These are phyloP conservation scores for Pseudogymnoascus sp. DNA, from an alignment of 2,329 filamentous ascomycete genomes.

Conservation along the genomic window DNA sequence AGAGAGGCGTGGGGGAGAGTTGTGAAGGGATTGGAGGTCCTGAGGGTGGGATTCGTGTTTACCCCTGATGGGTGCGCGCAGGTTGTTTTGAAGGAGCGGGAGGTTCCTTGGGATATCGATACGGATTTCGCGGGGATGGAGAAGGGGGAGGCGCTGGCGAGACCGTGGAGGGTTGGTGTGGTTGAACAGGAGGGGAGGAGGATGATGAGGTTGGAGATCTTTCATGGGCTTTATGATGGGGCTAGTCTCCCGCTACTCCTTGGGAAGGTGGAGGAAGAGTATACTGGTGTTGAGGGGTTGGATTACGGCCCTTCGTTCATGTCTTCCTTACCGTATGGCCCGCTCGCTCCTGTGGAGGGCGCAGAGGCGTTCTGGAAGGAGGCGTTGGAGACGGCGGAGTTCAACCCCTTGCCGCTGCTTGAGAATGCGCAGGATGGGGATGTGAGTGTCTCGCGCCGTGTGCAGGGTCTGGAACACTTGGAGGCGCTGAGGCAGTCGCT, in stretches of 20 bases:
- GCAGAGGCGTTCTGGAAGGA: slow-evolving; percentile 59
- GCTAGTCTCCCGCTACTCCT: slow-evolving; percentile 65
- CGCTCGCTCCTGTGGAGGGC: slow-evolving; percentile 42
- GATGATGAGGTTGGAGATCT: slow-evolving; percentile 57
- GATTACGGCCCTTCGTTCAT: slow-evolving; percentile 48
- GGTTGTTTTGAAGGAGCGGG: slow-evolving; percentile 44
- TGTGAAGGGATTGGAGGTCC: slow-evolving; percentile 46
- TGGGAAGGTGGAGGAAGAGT: slow-evolving; percentile 44
- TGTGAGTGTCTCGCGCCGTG: slow-evolving; percentile 20
- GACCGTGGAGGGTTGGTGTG: slow-evolving; percentile 19
- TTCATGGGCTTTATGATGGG: slow-evolving; percentile 84
- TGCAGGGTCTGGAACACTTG: slow-evolving; percentile 36
- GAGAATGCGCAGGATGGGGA: slow-evolving; percentile 9
- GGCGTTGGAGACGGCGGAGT: slow-evolving; percentile 35
- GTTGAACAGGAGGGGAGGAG: neutral
- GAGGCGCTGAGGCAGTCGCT: slow-evolving; percentile 47
- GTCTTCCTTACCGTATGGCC: slow-evolving; percentile 60
- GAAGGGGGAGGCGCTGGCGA: slow-evolving; percentile 21
- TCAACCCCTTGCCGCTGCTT: slow-evolving; percentile 25
- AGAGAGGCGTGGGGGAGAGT: slow-evolving; percentile 48
- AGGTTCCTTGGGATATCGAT: slow-evolving; percentile 35
- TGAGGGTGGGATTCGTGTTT: slow-evolving; percentile 64
- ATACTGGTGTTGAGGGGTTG: slow-evolving; percentile 29
- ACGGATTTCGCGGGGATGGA: slow-evolving; percentile 15
- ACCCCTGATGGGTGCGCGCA: slow-evolving; percentile 73